Evolutionary conservation across 768 basidiomycete genomes (phyloP), one percentile per base, ranked within the genome.

Genomic region (Rhizopogon vinicolor): DNA sequence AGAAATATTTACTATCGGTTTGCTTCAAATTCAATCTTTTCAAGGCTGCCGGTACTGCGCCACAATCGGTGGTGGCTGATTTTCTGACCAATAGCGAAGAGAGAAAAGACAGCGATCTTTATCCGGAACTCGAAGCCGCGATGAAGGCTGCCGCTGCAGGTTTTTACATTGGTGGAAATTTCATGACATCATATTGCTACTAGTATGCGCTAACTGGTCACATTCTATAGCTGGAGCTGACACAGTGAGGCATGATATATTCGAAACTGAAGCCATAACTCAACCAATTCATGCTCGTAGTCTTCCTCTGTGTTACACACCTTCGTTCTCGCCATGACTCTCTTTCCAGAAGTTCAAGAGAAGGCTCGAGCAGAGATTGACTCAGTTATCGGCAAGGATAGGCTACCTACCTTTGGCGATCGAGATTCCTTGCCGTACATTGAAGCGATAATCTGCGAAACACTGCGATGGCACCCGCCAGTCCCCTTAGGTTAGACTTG

Each of bases 331-430:
- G 53, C 42, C 7, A 44, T 58, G 53, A 13, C 52, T 13, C 49
- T 60, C 40, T 16, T 53, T 35, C 59, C 56, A 7, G 51, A 57
- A 12, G 48, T 60, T 35, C 59, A 57, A 42, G 40, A 33, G n/a
- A 53, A 31, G 37, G 44, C 19, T 22, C 52, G 44, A n/a, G 56
- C 46, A 5, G 56, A 60, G n/a, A 40, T 60, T 1, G 52, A 57
- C 12, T n/a, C 48, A 12, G 33, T 57, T 9, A 10, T 52, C 6
- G 49, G 58, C 6, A 46, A 37, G 16, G 49, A 28, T n/a, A 29
- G n/a, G 14, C 8, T 54, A 18, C 53, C 59, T 5, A 37, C 41
- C 13, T 52, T 57, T 7, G 22, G 40, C 25, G 48, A 57, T 18
- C 29, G n/a, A 9, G 22, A 18, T 10, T 39, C 35, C 3, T 44